phyloP scores from a whole-genome alignment of 139 green algal species.

The Mesostigma viride region DNA sequence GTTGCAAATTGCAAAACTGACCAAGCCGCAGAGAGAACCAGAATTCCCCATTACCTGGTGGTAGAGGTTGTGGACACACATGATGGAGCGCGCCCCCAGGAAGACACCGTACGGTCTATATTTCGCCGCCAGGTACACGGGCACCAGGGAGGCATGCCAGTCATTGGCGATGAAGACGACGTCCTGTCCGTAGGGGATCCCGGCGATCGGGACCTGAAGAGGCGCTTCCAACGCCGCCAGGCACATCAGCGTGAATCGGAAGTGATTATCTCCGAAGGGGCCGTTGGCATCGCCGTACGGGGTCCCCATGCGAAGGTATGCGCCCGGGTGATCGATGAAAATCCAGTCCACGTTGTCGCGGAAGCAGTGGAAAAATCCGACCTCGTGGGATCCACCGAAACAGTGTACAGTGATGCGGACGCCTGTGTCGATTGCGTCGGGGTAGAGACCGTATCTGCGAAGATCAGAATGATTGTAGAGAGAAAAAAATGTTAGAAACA shows the following conservation, averaged over 20 bases:
- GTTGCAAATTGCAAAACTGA: too few relatives aligned
- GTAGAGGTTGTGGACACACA: slow-evolving; percentile 69
- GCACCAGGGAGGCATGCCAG: slow-evolving; percentile 64
- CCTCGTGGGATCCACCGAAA: slow-evolving; percentile 1
- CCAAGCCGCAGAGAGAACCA: too few relatives aligned
- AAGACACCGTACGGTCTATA: slow-evolving; percentile 48
- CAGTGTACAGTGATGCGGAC: background rate
- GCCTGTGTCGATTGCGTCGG: slow-evolving; percentile 12
- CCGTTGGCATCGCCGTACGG: slow-evolving; percentile 60
- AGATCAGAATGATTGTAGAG: too few relatives aligned
- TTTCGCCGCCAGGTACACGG: slow-evolving; percentile 50
- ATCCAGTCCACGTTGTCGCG: slow-evolving; percentile 33
- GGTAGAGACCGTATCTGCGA: slow-evolving; percentile 14
- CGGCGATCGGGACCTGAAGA: slow-evolving; percentile 47
- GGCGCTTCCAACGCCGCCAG: slow-evolving; percentile 60
- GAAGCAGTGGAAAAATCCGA: slow-evolving; percentile 27
- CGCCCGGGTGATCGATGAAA: slow-evolving; percentile 64
- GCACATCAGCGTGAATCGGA: slow-evolving; percentile 59
- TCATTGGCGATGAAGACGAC: slow-evolving; percentile 48
- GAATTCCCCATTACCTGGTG: too few relatives aligned
- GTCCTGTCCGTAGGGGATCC: slow-evolving; percentile 33
- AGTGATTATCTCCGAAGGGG: slow-evolving; percentile 69
- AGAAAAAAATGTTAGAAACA: too few relatives aligned
- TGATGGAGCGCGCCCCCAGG: slow-evolving; percentile 40
- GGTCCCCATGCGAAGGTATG: slow-evolving; percentile 46